These are phyloP conservation scores for Penstemon barbatus DNA, from an alignment of 257 asterid species.

Conservation along the genomic window DNA sequence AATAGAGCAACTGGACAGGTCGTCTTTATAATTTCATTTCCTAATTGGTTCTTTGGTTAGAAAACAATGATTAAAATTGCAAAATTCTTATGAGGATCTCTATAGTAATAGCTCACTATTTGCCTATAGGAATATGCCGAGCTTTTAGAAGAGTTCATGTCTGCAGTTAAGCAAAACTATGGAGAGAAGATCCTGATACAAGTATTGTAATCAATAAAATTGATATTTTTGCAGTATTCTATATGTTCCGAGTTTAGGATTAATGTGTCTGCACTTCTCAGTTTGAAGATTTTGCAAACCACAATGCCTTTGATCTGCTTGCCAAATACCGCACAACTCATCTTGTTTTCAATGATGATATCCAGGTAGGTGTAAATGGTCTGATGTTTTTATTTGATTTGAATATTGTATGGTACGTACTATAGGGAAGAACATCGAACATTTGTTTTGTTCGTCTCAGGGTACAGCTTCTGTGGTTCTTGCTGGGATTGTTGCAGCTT, in stretches of 20 bases:
- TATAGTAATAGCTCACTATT: slow-evolving; percentile 20
- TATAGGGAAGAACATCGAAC: slow-evolving; percentile 1
- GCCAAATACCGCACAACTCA: slow-evolving; percentile 75
- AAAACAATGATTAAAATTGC: slow-evolving; percentile 8
- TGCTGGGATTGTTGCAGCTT: slow-evolving; percentile 76
- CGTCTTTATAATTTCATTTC: slow-evolving; percentile 9
- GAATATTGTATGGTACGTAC: not conserved
- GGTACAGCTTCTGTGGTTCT: slow-evolving; percentile 95
- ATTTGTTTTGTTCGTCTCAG: slow-evolving; percentile 38
- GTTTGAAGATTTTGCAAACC: slow-evolving; percentile 97
- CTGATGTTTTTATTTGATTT: not conserved
- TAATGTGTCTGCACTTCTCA: slow-evolving; percentile 31
- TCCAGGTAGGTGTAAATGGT: slow-evolving; percentile 51
- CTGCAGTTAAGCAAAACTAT: slow-evolving; percentile 79
- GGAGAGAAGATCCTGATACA: slow-evolving; percentile 88
- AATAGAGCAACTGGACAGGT: slow-evolving; percentile 87
- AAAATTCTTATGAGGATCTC: slow-evolving; percentile 10
- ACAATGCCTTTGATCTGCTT: slow-evolving; percentile 83
- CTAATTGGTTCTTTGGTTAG: slow-evolving; percentile 6
- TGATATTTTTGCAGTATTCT: slow-evolving; percentile 6
- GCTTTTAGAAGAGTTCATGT: slow-evolving; percentile 84
- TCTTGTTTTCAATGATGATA: slow-evolving; percentile 92
- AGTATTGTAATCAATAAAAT: slow-evolving; percentile 34
- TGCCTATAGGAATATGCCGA: slow-evolving; percentile 70
- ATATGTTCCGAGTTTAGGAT: not conserved